phyloP scores from a whole-genome alignment of 1,139 yeast species.

The Geotrichum fermentans region DNA sequence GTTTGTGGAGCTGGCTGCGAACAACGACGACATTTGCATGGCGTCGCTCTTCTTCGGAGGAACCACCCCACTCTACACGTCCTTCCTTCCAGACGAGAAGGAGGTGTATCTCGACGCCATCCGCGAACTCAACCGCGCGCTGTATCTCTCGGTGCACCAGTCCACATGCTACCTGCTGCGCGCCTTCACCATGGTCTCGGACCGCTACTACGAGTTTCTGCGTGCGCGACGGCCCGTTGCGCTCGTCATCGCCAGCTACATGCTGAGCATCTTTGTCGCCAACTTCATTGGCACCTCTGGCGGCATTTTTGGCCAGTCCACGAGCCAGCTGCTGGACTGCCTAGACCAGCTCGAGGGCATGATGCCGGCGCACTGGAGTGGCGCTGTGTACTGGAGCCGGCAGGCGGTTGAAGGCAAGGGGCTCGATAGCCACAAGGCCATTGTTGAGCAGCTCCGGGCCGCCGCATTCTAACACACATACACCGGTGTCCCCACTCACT shows the following conservation, averaged over 20 bases:
- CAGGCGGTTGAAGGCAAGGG: neutral
- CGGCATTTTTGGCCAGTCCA: neutral
- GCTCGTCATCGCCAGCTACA: slow-evolving; percentile 3
- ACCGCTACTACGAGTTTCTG: neutral
- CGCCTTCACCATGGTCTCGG: neutral
- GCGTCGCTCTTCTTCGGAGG: neutral
- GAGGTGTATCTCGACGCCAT: neutral
- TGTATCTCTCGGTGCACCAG: neutral
- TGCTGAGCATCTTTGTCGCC: neutral
- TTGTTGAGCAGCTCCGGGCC: neutral
- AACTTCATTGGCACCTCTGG: neutral
- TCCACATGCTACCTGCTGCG: neutral
- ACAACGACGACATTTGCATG: neutral
- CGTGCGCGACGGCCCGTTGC: slow-evolving; percentile 11
- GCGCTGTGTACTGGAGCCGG: slow-evolving; percentile 3
- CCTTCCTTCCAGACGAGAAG: neutral
- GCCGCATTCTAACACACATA: no score
- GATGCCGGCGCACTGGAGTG: neutral
- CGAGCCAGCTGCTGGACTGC: neutral
- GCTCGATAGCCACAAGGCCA: neutral
- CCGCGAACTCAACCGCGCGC: neutral
- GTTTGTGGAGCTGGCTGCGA: neutral
- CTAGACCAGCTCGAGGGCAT: neutral
- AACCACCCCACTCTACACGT: neutral
- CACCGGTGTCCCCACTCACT: no score